Conservation (phyloP, 306 rosid genomes). For the Begonia loranthoides region DNA sequence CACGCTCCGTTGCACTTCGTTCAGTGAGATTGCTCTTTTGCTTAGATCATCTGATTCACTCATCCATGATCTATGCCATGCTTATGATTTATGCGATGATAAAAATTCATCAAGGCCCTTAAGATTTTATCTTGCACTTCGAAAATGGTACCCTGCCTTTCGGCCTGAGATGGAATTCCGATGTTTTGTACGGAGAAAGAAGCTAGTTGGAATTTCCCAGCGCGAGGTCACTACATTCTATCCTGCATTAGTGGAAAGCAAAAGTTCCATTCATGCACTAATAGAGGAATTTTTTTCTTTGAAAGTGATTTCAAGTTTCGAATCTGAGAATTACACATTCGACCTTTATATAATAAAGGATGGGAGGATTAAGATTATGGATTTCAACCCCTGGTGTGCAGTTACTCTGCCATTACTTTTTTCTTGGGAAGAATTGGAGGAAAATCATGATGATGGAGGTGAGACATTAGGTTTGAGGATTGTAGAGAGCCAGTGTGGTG, state of each 20-base stretch:
- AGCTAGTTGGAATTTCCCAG: conserved; percentile 53
- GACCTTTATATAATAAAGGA: conserved; percentile 48
- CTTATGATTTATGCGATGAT: conserved; percentile 64
- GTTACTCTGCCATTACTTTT: conserved; percentile 60
- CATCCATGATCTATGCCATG: conserved; percentile 66
- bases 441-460: conserved; percentile 12
- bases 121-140: conserved; percentile 55
- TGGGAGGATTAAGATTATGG: conserved; percentile 46
- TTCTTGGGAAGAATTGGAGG: conserved; percentile 59
- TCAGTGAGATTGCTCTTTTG: conserved; percentile 63
- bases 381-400: conserved; percentile 80
- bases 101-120: conserved; percentile 36
- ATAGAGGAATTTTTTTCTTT: conserved; percentile 31
- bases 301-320: conserved; percentile 27
- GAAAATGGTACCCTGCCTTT: conserved; percentile 61
- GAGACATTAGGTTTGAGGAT: conserved; percentile 41
- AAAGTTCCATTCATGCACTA: conserved; percentile 14
- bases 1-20: conserved; percentile 39
- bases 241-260: conserved; percentile 37
- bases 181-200: conserved; percentile 37
- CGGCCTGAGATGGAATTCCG: conserved; percentile 72
- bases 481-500: conserved; percentile 53
- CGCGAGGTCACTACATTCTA: conserved; percentile 70
- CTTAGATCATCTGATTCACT: conserved; percentile 65
- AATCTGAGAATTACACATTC: conserved; percentile 49